These are phyloP conservation scores for Paxillus rubicundulus DNA, from an alignment of 768 basidiomycete genomes.

Conservation along the genomic window DNA sequence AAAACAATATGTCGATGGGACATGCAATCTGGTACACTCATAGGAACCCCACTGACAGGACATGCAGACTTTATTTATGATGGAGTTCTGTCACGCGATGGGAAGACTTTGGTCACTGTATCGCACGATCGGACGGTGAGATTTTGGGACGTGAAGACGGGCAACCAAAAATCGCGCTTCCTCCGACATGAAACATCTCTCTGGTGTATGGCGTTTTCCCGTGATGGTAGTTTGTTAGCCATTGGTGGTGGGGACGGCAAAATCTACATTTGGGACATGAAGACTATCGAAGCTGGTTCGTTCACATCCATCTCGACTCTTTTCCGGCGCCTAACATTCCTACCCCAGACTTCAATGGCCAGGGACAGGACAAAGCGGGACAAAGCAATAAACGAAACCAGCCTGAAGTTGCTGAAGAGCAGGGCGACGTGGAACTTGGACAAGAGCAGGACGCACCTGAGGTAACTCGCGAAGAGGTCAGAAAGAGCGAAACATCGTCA, in stretches of 20 bases:
- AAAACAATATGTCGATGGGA: background rate
- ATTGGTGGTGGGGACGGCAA: background rate
- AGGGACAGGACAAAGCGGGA: no score
- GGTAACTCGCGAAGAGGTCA: no score
- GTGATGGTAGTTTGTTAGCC: background rate
- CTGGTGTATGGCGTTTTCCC: background rate
- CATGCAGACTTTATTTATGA: background rate
- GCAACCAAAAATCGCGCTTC: background rate
- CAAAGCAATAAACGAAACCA: no score
- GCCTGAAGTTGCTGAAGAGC: no score
- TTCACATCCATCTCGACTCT: background rate
- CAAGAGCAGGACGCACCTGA: no score
- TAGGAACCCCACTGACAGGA: background rate
- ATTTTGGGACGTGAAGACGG: background rate
- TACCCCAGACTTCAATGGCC: background rate
- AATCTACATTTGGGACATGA: background rate
- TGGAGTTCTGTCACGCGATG: background rate
- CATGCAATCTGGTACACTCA: background rate
- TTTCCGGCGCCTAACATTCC: background rate
- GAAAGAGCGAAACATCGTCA: no score
- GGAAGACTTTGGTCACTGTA: background rate
- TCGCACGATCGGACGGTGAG: background rate
- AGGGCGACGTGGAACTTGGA: no score
- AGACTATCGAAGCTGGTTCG: background rate
- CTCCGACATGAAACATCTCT: background rate